phyloP scores from a whole-genome alignment of 495 filamentous ascomycete species.

The Cladorrhinum samala region DNA sequence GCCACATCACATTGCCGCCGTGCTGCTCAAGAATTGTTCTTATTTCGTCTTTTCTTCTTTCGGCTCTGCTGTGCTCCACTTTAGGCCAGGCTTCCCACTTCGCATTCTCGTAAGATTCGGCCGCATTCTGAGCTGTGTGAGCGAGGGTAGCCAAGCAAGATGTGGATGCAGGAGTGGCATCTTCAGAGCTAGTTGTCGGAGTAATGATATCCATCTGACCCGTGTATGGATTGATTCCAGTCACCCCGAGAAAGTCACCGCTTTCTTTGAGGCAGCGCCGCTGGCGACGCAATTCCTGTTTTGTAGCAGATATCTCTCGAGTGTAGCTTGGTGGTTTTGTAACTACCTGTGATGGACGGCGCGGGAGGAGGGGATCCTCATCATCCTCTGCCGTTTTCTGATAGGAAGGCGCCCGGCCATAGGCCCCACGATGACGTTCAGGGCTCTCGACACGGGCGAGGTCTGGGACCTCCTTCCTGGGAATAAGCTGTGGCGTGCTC shows the following conservation, averaged over 20 bases:
- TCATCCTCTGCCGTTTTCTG: neutral
- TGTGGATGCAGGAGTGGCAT: conserved; percentile 9
- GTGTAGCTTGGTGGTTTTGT: conserved; percentile 8
- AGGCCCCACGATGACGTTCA: neutral
- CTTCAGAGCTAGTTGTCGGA: conserved; percentile 34
- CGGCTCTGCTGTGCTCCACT: conserved; percentile 26
- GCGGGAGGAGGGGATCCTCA: neutral
- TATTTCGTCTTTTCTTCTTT: conserved; percentile 29
- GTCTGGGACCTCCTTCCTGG: neutral
- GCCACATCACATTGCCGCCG: conserved; percentile 32
- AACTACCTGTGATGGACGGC: neutral
- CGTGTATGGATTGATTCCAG: conserved; percentile 50
- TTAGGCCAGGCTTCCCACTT: conserved; percentile 24
- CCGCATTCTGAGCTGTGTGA: conserved; percentile 22
- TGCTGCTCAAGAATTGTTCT: conserved; percentile 22
- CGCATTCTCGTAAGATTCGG: conserved; percentile 25
- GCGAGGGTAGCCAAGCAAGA: conserved; percentile 24
- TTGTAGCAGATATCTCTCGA: conserved; percentile 24
- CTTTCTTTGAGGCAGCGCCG: conserved; percentile 37
- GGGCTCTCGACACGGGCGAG: neutral
- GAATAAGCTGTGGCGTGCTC: neutral
- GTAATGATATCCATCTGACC: conserved; percentile 42
- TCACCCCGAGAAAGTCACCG: conserved; percentile 49
- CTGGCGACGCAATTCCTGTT: conserved; percentile 32
- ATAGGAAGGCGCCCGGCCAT: too few relatives aligned